Conservation (phyloP, 2,329 filamentous ascomycete species). For the Alternaria conjuncta region DNA sequence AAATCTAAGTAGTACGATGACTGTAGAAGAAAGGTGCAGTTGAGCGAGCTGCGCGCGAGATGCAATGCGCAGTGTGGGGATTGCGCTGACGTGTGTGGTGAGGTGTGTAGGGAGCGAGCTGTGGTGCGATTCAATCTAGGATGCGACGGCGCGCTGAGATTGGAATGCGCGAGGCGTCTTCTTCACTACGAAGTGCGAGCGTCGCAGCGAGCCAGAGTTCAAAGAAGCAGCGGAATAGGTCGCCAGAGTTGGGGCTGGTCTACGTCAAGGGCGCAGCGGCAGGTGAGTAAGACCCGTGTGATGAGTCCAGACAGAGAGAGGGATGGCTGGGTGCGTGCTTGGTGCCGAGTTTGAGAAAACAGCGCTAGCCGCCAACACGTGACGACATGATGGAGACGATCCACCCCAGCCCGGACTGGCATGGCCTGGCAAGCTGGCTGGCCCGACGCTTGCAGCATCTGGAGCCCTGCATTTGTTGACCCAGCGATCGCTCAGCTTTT, state of each 20-base stretch:
- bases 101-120: slow-evolving; percentile 25
- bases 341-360: slow-evolving; percentile 21
- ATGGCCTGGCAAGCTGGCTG: background rate
- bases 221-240: slow-evolving; percentile 25
- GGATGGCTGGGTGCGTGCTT: slow-evolving; percentile 8
- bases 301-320: slow-evolving; percentile 6
- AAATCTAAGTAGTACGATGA: slow-evolving; percentile 38
- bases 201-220: slow-evolving; percentile 30
- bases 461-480: slow-evolving; percentile 1
- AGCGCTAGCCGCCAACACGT: slow-evolving; percentile 20
- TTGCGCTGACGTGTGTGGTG: slow-evolving; percentile 27
- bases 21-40: slow-evolving; percentile 30
- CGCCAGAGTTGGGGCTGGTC: slow-evolving; percentile 24
- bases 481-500: background rate
- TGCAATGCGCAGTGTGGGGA: slow-evolving; percentile 24
- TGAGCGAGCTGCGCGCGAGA: slow-evolving; percentile 25
- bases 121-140: slow-evolving; percentile 30
- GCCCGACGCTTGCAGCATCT: background rate
- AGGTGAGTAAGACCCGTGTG: slow-evolving; percentile 23
- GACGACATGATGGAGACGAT: slow-evolving; percentile 7
- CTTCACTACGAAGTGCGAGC: slow-evolving; percentile 24
- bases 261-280: slow-evolving; percentile 29
- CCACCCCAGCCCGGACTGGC: background rate
- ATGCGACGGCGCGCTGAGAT: slow-evolving; percentile 30
- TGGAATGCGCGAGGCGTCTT: slow-evolving; percentile 25